Percentiles rank a stretch among this genome's conserved stretches.
Conservation (phyloP, 306 rosid species). For the Oxytropis ochrocephala region DNA sequence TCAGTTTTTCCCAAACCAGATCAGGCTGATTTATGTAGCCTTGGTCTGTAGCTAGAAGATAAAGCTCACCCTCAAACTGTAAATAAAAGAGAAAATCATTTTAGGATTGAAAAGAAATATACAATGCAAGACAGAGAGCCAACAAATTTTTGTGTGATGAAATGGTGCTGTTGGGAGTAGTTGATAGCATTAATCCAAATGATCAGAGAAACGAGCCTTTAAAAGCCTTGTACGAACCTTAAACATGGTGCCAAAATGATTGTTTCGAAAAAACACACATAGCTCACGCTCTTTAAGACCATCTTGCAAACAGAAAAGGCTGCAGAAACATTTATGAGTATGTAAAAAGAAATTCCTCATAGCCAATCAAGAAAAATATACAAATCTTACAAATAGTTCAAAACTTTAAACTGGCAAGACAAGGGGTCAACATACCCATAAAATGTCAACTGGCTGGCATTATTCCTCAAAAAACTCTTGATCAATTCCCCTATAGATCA, state of each 20-base stretch:
- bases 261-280: slow-evolving; percentile 93
- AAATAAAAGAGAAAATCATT: neutral
- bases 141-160: neutral
- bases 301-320: slow-evolving; percentile 92
- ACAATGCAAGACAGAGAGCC: slow-evolving; percentile 11
- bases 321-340: slow-evolving; percentile 34
- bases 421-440: slow-evolving; percentile 50
- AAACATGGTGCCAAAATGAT: slow-evolving; percentile 99
- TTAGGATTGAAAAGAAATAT: neutral
- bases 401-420: slow-evolving; percentile 3
- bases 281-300: slow-evolving; percentile 95
- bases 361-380: slow-evolving; percentile 6
- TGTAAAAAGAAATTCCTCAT: neutral
- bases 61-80: slow-evolving; percentile 80
- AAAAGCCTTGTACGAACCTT: slow-evolving; percentile 58
- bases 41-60: slow-evolving; percentile 97
- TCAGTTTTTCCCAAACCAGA: slow-evolving; percentile 97
- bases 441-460: slow-evolving; percentile 90
- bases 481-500: slow-evolving; percentile 70
- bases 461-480: slow-evolving; percentile 76
- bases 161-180: neutral
- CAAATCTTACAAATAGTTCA: slow-evolving; percentile 6
- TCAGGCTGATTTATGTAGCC: slow-evolving; percentile 97
- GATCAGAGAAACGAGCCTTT: slow-evolving; percentile 6
- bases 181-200: slow-evolving; percentile 16